Conservation (phyloP, 371 early-diverging fungal species). For the Syncephalastrum monosporum region DNA sequence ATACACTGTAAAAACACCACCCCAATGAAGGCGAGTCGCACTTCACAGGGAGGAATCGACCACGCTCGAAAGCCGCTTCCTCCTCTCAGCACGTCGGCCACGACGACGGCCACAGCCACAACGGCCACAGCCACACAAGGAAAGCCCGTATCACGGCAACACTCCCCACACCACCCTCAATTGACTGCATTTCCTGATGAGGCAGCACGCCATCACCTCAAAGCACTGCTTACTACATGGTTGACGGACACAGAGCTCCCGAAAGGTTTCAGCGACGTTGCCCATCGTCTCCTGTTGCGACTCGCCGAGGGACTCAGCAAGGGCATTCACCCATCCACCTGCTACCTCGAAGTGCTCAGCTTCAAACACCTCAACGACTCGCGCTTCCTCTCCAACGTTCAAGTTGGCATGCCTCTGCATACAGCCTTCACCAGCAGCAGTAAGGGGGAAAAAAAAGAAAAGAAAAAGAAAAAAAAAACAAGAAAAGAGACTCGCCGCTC, state of each 20-base stretch:
- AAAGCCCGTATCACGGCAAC: too few species aligned
- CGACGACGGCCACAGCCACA: too few species aligned
- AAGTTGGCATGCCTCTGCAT: not conserved
- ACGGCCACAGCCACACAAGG: too few species aligned
- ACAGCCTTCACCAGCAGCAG: not conserved
- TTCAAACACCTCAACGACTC: conserved; percentile 1
- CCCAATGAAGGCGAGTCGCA: too few species aligned
- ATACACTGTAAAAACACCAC: too few species aligned
- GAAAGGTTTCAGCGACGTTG: not conserved
- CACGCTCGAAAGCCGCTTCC: too few species aligned
- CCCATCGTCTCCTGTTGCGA: not conserved
- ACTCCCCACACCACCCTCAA: too few species aligned
- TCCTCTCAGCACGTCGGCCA: too few species aligned
- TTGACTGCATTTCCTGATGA: not conserved
- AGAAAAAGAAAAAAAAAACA: not conserved
- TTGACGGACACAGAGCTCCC: conserved; percentile 16
- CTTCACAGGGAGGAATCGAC: too few species aligned
- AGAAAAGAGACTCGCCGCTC: too few species aligned
- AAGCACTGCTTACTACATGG: conserved; percentile 18
- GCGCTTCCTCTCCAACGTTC: not conserved
- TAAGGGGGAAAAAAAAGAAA: conserved; percentile 11
- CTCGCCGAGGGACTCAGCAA: not conserved
- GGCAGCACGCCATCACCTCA: not conserved
- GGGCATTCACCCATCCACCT: conserved; percentile 1
- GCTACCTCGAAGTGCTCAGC: conserved; percentile 7